Percentiles rank a stretch among this genome's conserved stretches.
Evolutionary conservation across 2,329 filamentous ascomycete species (phyloP).

Genomic region (Fusarium aywerte): DNA sequence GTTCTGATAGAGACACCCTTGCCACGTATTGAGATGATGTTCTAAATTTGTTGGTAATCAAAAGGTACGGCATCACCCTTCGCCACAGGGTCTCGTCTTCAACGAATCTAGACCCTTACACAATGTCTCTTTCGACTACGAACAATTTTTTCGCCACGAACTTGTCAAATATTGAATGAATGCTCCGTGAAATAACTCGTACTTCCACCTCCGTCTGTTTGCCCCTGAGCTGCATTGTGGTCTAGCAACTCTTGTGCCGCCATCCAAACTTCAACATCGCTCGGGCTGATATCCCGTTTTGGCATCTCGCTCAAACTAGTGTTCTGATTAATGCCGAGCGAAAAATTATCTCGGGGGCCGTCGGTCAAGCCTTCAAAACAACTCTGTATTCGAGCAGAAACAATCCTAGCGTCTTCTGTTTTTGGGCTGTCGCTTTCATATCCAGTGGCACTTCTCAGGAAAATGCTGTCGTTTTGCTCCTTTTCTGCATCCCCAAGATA

Average conservation of each 20-base stretch:
- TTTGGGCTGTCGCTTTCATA: conserved; percentile 40
- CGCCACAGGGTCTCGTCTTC: conserved; percentile 9
- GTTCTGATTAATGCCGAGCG: neutral
- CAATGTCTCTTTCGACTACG: conserved; percentile 5
- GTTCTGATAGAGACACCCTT: conserved; percentile 27
- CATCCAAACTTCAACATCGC: conserved; percentile 48
- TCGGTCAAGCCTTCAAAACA: conserved; percentile 40
- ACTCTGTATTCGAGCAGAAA: conserved; percentile 45
- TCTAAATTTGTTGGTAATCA: conserved; percentile 14
- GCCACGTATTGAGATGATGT: conserved; percentile 9
- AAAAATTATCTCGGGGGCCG: conserved; percentile 17
- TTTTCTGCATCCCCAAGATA: neutral
- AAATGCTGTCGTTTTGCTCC: neutral
- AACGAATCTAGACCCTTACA: neutral
- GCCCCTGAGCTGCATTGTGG: conserved; percentile 35
- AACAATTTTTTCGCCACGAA: neutral
- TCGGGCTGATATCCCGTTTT: conserved; percentile 30
- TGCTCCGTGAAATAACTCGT: neutral
- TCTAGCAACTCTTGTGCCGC: conserved; percentile 48
- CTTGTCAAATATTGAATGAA: neutral
- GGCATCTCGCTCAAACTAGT: neutral
- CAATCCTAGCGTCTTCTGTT: conserved; percentile 43
- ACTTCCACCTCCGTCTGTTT: neutral
- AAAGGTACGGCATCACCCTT: neutral
- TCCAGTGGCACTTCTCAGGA: neutral